Percentiles rank a stretch among this genome's conserved stretches.
Conservation (phyloP, 1,284 basidiomycete genomes). For the Chondrostereum purpureum region DNA sequence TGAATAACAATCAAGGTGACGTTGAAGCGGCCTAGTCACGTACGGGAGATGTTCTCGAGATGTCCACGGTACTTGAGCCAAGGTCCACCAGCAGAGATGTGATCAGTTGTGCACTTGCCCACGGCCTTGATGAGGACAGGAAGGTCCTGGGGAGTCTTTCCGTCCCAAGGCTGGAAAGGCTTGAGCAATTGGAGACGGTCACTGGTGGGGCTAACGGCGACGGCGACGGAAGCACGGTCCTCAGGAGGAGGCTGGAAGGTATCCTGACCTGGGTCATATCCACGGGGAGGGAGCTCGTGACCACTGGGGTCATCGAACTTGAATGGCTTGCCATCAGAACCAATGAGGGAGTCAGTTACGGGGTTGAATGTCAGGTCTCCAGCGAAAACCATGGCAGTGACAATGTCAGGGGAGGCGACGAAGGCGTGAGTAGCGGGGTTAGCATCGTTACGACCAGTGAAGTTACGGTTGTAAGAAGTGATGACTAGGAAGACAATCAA, state of each 20-base stretch:
- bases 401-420: conserved; percentile 96
- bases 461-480: conserved; percentile 99
- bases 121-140: conserved; percentile 96
- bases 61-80: conserved; percentile 99
- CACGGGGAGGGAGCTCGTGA: conserved; percentile 87
- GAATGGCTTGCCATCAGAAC: conserved; percentile 94
- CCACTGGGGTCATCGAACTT: conserved; percentile 91
- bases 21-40: conserved; percentile 23
- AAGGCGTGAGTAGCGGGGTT: conserved; percentile 99
- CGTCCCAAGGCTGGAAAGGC: conserved; percentile 92
- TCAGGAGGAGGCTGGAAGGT: conserved; percentile 94
- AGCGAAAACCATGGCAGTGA: conserved; percentile 96
- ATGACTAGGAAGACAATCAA: conserved; percentile 53
- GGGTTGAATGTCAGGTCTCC: conserved; percentile 97
- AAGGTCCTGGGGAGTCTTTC: conserved; percentile 84
- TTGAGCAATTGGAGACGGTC: conserved; percentile 93
- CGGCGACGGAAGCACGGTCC: conserved; percentile 79
- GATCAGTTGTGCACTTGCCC: conserved; percentile 98
- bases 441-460: conserved; percentile 98
- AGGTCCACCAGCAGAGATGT: conserved; percentile 93
- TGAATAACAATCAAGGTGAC: conserved; percentile 6
- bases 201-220: conserved; percentile 83
- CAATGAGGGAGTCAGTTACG: conserved; percentile 83
- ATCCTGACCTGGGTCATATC: conserved; percentile 95
- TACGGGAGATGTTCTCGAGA: conserved; percentile 95